These are phyloP conservation scores for Fragaria ananassa DNA, from an alignment of 306 rosid genomes.

Conservation along the genomic window DNA sequence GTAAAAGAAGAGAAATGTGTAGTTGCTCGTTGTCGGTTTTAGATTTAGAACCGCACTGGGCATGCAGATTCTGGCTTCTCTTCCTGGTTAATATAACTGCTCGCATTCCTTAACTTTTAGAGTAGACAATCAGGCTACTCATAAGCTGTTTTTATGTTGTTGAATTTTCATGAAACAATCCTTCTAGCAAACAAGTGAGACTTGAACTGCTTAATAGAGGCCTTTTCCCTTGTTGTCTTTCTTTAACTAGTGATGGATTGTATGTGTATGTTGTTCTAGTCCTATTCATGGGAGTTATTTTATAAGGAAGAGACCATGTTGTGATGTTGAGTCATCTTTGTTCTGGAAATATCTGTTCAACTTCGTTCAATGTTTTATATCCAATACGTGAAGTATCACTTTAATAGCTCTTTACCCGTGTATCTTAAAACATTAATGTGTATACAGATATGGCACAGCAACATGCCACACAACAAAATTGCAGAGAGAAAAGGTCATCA, in stretches of 20 bases:
- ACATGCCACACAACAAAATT: slow-evolving; percentile 95
- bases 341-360: neutral
- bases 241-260: neutral
- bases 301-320: neutral
- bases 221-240: neutral
- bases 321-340: neutral
- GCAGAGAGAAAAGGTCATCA: slow-evolving; percentile 99
- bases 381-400: neutral
- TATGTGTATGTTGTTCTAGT: neutral
- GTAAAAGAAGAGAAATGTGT: neutral
- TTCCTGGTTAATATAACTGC: neutral
- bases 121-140: neutral
- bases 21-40: neutral
- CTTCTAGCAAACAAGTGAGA: neutral
- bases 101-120: neutral
- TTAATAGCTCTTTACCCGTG: slow-evolving; percentile 7
- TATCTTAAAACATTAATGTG: slow-evolving; percentile 15
- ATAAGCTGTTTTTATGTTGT: neutral
- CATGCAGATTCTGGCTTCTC: neutral
- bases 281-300: neutral
- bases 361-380: neutral
- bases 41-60: neutral
- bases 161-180: neutral
- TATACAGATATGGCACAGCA: slow-evolving; percentile 85
- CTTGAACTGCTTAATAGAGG: neutral